A percentile compares a stretch with the other conserved stretches of the same genome.
Conservation (phyloP, 805 yeast genomes). For the Jamesozyma gamospora region DNA sequence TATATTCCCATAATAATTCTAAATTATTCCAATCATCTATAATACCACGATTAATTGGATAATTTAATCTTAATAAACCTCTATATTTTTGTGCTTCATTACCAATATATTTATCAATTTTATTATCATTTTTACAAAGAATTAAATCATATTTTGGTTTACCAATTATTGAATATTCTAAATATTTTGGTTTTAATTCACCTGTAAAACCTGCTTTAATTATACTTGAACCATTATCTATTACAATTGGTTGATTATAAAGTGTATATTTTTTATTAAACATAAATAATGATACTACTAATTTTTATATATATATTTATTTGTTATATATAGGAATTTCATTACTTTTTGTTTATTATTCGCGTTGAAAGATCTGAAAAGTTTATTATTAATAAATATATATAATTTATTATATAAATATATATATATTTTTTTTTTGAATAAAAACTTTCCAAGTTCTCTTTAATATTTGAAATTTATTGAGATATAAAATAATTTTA, state of each 20-base stretch:
- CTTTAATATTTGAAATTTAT: too few relatives aligned
- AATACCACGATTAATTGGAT: constrained; percentile 75
- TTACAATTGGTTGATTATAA: constrained; percentile 62
- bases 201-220: constrained; percentile 91
- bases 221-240: constrained; percentile 80
- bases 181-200: constrained; percentile 65
- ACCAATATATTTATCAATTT: constrained; percentile 42
- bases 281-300: too few relatives aligned
- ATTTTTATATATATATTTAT: too few relatives aligned
- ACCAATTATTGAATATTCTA: constrained; percentile 62
- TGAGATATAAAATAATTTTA: too few relatives aligned
- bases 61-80: constrained; percentile 59
- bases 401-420: too few relatives aligned
- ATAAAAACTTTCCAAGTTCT: too few relatives aligned
- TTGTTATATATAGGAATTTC: too few relatives aligned
- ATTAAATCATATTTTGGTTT: constrained; percentile 62
- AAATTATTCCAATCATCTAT: constrained; percentile 78
- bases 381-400: too few relatives aligned
- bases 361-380: too few relatives aligned
- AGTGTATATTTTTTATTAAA: too few relatives aligned
- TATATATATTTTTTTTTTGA: too few relatives aligned
- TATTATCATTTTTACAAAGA: background rate
- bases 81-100: constrained; percentile 61
- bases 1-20: constrained; percentile 71
- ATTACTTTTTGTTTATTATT: too few relatives aligned